Percentiles rank a stretch among this genome's conserved stretches.
Evolutionary conservation across 257 asterid species (phyloP).

Genomic region (Salvia rosmarinus): DNA sequence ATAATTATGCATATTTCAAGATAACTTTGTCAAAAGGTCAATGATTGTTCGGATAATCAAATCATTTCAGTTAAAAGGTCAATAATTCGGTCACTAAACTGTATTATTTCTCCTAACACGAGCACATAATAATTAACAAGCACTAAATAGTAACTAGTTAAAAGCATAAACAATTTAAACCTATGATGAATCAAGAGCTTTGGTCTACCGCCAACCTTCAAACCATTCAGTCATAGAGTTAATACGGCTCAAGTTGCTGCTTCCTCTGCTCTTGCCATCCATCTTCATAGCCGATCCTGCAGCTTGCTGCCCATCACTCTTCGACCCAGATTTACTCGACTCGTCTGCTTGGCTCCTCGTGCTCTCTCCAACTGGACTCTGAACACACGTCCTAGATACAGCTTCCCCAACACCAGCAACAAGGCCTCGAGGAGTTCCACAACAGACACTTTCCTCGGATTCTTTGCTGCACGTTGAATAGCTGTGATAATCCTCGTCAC

Average conservation of each 20-base stretch:
- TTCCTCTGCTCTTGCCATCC: conserved; percentile 55
- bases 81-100: too few relatives aligned
- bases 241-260: conserved; percentile 74
- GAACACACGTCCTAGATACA: conserved; percentile 4
- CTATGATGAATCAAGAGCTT: not conserved
- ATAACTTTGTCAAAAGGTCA: too few relatives aligned
- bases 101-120: not conserved
- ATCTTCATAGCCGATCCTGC: conserved; percentile 39
- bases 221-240: conserved; percentile 70
- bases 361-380: conserved; percentile 36
- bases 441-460: conserved; percentile 48
- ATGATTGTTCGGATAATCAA: too few relatives aligned
- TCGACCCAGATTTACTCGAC: conserved; percentile 39
- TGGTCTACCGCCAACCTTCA: conserved; percentile 75
- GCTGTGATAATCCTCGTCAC: conserved; percentile 62
- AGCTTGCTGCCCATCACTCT: conserved; percentile 33
- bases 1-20: too few relatives aligned
- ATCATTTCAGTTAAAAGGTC: too few relatives aligned
- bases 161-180: conserved; percentile 20
- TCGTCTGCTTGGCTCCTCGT: conserved; percentile 38
- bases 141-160: conserved; percentile 21
- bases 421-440: conserved; percentile 46
- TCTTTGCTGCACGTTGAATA: conserved; percentile 61
- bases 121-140: conserved; percentile 20
- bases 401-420: too few relatives aligned